Conservation (phyloP, 116 monocot genomes). For the Cymodocea nodosa region DNA sequence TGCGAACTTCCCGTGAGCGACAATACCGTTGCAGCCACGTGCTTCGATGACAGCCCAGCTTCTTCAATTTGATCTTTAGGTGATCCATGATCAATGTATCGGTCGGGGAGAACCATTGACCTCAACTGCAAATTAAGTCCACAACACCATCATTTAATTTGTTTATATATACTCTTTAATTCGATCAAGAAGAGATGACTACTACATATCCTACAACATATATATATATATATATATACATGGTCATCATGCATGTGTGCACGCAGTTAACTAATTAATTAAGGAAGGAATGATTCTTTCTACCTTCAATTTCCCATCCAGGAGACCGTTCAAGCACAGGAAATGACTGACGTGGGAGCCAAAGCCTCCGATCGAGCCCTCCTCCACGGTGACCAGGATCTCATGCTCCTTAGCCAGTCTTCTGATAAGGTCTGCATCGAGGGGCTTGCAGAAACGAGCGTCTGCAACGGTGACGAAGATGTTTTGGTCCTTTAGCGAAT, state of each 20-base stretch:
- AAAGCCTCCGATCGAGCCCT: conserved; percentile 20
- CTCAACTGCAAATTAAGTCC: conserved; percentile 44
- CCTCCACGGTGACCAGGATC: conserved; percentile 8
- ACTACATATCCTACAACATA: too few species aligned
- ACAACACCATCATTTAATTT: too few species aligned
- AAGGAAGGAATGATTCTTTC: too few species aligned
- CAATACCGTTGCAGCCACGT: conserved; percentile 57
- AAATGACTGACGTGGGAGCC: conserved; percentile 17
- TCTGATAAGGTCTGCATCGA: too few species aligned
- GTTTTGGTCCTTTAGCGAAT: neutral
- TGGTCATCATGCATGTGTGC: too few species aligned
- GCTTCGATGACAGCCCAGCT: conserved; percentile 62
- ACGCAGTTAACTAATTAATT: neutral
- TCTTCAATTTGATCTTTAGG: conserved; percentile 72
- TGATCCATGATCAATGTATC: conserved; percentile 86
- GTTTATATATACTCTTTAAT: too few species aligned
- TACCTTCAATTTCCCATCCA: conserved; percentile 19
- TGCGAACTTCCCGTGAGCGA: conserved; percentile 46
- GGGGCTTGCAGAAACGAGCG: too few species aligned
- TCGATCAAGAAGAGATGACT: too few species aligned
- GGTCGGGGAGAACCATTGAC: conserved; percentile 71
- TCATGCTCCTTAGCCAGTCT: too few species aligned
- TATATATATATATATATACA: neutral
- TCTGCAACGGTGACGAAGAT: too few species aligned
- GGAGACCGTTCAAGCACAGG: conserved; percentile 13